Evolutionary conservation across 768 basidiomycete species (phyloP).

Genomic region (Pleurotus eryngii): DNA sequence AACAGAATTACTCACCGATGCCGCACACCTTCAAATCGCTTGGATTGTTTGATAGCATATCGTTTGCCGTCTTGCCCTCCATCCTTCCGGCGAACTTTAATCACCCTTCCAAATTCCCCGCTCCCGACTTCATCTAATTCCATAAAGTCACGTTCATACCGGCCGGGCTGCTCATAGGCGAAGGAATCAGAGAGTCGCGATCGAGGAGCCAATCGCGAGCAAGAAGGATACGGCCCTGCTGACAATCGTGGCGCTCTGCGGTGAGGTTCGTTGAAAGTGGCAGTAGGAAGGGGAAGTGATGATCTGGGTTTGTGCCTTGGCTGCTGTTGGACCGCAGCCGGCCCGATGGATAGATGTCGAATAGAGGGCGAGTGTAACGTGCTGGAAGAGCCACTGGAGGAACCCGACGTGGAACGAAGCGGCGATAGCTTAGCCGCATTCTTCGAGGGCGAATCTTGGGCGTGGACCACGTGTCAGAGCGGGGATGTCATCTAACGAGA

Average conservation of each 20-base stretch:
- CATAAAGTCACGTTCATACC: slow-evolving; percentile 79
- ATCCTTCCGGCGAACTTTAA: slow-evolving; percentile 70
- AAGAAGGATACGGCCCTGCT: slow-evolving; percentile 11
- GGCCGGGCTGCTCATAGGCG: slow-evolving; percentile 51
- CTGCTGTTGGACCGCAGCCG: slow-evolving; percentile 15
- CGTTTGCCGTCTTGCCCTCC: slow-evolving; percentile 42
- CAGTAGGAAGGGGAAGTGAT: slow-evolving; percentile 44
- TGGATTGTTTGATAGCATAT: slow-evolving; percentile 93
- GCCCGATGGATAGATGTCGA: not conserved
- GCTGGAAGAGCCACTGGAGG: slow-evolving; percentile 4
- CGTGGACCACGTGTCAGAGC: slow-evolving; percentile 45
- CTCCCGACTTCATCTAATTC: slow-evolving; percentile 81
- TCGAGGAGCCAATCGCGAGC: slow-evolving; percentile 14
- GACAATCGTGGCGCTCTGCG: slow-evolving; percentile 21
- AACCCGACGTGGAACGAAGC: slow-evolving; percentile 29
- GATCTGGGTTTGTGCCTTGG: slow-evolving; percentile 46
- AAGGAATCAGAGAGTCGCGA: slow-evolving; percentile 35
- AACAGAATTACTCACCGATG: slow-evolving; percentile 64
- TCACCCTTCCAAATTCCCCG: slow-evolving; percentile 92
- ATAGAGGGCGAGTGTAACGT: slow-evolving; percentile 1
- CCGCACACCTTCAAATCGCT: slow-evolving; percentile 85
- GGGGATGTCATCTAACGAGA: slow-evolving; percentile 51
- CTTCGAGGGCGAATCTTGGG: slow-evolving; percentile 45
- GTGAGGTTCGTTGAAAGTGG: slow-evolving; percentile 25
- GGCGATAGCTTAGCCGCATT: slow-evolving; percentile 32